Evolutionary conservation across 139 green algal species (phyloP), one percentile per base, ranked within the genome.

Genomic region (Zygnema circumcarinatum): DNA sequence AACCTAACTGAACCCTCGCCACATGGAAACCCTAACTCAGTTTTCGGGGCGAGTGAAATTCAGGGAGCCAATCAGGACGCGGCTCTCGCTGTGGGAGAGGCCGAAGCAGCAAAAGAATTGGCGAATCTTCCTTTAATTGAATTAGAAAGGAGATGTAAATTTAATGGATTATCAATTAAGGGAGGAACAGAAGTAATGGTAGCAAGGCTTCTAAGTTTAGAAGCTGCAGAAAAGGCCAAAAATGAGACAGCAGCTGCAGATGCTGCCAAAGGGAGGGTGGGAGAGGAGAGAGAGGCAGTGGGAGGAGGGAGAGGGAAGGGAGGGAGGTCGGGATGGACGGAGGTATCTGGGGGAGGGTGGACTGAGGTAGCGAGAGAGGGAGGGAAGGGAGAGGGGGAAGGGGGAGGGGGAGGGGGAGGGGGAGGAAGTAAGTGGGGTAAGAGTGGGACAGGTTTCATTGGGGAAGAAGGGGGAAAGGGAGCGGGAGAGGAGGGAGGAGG

Each of bases 101-200:
- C 52, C 32, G 83, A 42, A 33, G 83, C 83, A 0, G 74, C 74
- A 29, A 82, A 83, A 21, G 81, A 91, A 78, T 78, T 91, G n/a
- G 35, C 32, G 1, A 76, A 31, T 33, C 81, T 91, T 7, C 67
- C 87, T 35, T 29, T 90, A 31, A 38, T 41, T 40, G 87, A 91
- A 74, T 83, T 91, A 16, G 84, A 91, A 74, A 56, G 87, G 11
- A 73, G 87, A 36, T 91, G 87, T 75, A 42, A 54, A 20, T 75
- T 86, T 68, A 91, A 86, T 41, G 87, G 87, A 32, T 41, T 91
- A 76, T 91, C 87, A n/a, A 67, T 42, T 53, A 36, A 22, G 32
- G 81, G 87, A 2, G 67, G 67, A n/a, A 22, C 22, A 25, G 38
- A 21, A 25, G 82, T 90, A 39, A 90, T 90, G 85, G 85, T 88